Evolutionary conservation across 1,139 yeast species (phyloP).

Genomic region (Scheffersomyces quercinus): DNA sequence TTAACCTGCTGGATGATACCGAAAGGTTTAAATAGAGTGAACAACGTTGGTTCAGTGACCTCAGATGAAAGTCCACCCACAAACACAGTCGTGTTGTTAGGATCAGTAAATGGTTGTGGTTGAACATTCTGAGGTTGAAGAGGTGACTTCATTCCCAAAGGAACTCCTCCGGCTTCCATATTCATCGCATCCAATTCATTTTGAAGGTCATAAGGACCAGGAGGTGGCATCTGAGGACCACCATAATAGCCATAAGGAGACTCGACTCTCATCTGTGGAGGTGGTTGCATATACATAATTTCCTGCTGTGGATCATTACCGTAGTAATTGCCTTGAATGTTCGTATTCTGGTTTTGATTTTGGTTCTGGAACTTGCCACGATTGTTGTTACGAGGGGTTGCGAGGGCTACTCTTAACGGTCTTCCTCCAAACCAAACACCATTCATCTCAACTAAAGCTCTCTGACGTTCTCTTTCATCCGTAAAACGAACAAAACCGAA

Average conservation of each 20-base stretch:
- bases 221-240: conserved; percentile 4
- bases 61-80: conserved; percentile 84
- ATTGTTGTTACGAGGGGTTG: conserved; percentile 51
- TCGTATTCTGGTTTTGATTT: background rate
- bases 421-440: conserved; percentile 76
- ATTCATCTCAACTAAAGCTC: conserved; percentile 70
- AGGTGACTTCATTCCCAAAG: conserved; percentile 5
- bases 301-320: conserved; percentile 3
- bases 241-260: conserved; percentile 5
- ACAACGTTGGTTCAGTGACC: conserved; percentile 74
- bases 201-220: background rate
- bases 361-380: conserved; percentile 4
- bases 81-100: conserved; percentile 89
- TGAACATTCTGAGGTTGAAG: conserved; percentile 4
- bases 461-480: conserved; percentile 60
- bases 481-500: conserved; percentile 76
- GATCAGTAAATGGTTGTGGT: conserved; percentile 54
- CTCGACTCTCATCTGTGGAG: conserved; percentile 3
- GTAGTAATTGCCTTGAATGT: conserved; percentile 1
- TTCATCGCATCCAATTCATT: background rate
- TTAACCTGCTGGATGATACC: conserved; percentile 84
- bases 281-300: conserved; percentile 7
- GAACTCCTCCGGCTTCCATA: background rate
- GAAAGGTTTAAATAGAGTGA: conserved; percentile 76
- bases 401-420: conserved; percentile 70